These are phyloP conservation scores for Calonectria pteridis DNA, from an alignment of 2,329 filamentous ascomycete species.

Conservation along the genomic window DNA sequence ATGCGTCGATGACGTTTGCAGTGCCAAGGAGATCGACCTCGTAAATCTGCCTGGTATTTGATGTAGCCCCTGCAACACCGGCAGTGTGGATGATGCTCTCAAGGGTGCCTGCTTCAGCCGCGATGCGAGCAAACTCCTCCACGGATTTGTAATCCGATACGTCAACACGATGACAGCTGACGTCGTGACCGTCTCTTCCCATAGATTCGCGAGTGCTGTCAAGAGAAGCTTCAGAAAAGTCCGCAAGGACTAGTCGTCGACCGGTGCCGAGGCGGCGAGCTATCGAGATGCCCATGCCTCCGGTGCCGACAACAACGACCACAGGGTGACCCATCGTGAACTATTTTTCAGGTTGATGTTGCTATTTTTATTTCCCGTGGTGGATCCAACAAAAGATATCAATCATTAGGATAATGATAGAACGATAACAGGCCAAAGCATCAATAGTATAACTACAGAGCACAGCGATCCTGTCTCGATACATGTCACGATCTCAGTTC, in stretches of 20 bases:
- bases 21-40: background rate
- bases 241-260: background rate
- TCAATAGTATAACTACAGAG: background rate
- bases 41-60: background rate
- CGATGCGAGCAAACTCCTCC: background rate
- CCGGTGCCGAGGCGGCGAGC: background rate
- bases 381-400: background rate
- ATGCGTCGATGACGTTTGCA: background rate
- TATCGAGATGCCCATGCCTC: slow-evolving; percentile 5
- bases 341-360: too few species aligned
- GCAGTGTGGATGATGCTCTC: background rate
- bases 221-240: background rate
- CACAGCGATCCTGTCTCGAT: background rate
- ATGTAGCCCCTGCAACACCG: background rate
- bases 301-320: background rate
- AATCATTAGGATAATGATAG: too few species aligned
- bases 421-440: background rate
- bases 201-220: background rate
- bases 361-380: too few species aligned
- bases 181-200: background rate
- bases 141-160: background rate
- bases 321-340: background rate
- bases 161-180: background rate
- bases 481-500: too few species aligned
- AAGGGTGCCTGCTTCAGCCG: background rate